Evolutionary conservation across 2,329 filamentous ascomycete genomes (phyloP).

Genomic region (Aspergillus puulaauensis): DNA sequence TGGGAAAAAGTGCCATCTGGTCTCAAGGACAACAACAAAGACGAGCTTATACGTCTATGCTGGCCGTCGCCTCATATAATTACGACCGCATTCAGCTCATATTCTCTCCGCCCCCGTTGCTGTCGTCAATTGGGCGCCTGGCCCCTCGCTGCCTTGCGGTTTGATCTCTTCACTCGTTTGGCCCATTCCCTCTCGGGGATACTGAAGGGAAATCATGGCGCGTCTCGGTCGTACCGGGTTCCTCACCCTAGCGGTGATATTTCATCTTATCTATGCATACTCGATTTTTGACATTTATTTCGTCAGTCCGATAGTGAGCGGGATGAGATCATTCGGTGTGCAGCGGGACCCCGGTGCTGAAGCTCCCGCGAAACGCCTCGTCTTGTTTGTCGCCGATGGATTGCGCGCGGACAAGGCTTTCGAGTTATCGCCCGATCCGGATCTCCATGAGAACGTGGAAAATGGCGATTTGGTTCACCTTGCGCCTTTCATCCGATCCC

Average conservation of each 20-base stretch:
- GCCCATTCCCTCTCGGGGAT: constrained; percentile 1
- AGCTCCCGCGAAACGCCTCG: constrained; percentile 83
- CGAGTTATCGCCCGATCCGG: constrained; percentile 81
- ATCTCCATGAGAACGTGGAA: constrained; percentile 26
- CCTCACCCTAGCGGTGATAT: constrained; percentile 81
- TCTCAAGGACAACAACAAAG: neutral
- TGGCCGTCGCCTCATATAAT: neutral
- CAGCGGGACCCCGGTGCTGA: constrained; percentile 59
- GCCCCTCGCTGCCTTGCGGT: neutral
- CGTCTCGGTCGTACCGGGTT: constrained; percentile 74
- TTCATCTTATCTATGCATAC: constrained; percentile 89
- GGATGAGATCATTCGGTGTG: constrained; percentile 80
- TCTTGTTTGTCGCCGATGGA: constrained; percentile 96
- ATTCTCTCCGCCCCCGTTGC: constrained; percentile 16
- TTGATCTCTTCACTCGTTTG: neutral
- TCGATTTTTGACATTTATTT: constrained; percentile 99
- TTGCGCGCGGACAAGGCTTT: constrained; percentile 97
- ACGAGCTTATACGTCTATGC: neutral
- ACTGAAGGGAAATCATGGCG: constrained; percentile 38
- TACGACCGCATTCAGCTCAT: neutral
- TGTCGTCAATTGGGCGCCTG: neutral
- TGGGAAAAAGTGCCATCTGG: constrained; percentile 15
- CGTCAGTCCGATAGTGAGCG: constrained; percentile 92
- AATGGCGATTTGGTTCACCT: constrained; percentile 66
- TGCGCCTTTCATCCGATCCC: constrained; percentile 86